Percentiles rank a stretch among this genome's conserved stretches.
Evolutionary conservation across 768 basidiomycete genomes (phyloP).

Genomic region (Termitomyces titanicus): DNA sequence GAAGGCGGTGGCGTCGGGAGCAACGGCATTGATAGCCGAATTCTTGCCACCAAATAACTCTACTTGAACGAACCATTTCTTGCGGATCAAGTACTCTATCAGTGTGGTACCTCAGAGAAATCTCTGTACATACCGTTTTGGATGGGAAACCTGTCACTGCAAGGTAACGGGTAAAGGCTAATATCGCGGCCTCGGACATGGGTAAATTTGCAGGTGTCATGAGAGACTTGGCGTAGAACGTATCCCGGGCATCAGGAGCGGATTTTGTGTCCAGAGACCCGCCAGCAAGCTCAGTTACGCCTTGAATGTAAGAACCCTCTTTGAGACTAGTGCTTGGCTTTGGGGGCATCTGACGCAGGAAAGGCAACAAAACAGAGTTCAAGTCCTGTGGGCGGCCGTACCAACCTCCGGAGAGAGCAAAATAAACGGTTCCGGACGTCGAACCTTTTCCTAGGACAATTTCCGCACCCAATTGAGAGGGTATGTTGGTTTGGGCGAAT

Average conservation of each 20-base stretch:
- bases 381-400: conserved; percentile 10
- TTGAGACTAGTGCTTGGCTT: conserved; percentile 3
- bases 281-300: conserved; percentile 10
- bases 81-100: not conserved
- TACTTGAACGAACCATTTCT: conserved; percentile 36
- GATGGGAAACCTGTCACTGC: conserved; percentile 28
- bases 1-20: conserved; percentile 40
- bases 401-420: conserved; percentile 28
- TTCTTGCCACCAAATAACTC: conserved; percentile 42
- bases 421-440: conserved; percentile 23
- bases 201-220: conserved; percentile 28
- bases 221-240: conserved; percentile 32
- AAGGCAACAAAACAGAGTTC: conserved; percentile 11
- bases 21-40: conserved; percentile 41
- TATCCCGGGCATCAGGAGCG: conserved; percentile 21
- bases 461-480: conserved; percentile 32
- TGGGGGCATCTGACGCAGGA: conserved; percentile 13
- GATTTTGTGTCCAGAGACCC: conserved; percentile 21
- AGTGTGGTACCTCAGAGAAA: not conserved
- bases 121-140: conserved; percentile 19
- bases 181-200: conserved; percentile 26
- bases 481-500: conserved; percentile 29
- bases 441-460: conserved; percentile 27
- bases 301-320: conserved; percentile 17
- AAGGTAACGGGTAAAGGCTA: conserved; percentile 32